phyloP scores from a whole-genome alignment of 2,329 filamentous ascomycete species.

The Alternaria alternata region DNA sequence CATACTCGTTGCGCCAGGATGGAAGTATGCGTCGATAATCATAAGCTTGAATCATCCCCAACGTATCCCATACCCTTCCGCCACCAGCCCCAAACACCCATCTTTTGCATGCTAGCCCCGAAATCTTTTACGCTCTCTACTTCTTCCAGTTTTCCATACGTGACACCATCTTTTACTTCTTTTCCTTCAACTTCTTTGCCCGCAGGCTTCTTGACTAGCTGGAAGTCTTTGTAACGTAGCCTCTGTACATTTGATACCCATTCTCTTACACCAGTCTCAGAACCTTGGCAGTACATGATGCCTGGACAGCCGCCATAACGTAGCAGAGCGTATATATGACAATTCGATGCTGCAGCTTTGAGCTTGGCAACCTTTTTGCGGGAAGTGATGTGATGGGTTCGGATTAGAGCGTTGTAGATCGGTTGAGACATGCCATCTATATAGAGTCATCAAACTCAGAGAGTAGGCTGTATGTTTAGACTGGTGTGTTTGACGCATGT shows the following conservation, averaged over 20 bases:
- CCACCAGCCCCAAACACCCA: slow-evolving; percentile 72
- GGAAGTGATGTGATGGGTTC: slow-evolving; percentile 83
- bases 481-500: not conserved
- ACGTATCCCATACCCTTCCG: slow-evolving; percentile 69
- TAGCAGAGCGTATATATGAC: slow-evolving; percentile 70
- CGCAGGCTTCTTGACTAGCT: slow-evolving; percentile 65
- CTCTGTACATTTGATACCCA: slow-evolving; percentile 72
- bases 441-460: not conserved
- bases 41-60: slow-evolving; percentile 23
- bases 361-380: slow-evolving; percentile 75
- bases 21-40: too few species aligned
- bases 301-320: slow-evolving; percentile 74
- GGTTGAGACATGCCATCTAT: slow-evolving; percentile 30
- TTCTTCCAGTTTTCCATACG: slow-evolving; percentile 59
- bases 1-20: too few species aligned
- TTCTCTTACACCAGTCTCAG: slow-evolving; percentile 62
- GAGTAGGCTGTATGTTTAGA: not conserved
- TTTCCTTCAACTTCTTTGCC: slow-evolving; percentile 27
- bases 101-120: slow-evolving; percentile 66
- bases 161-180: slow-evolving; percentile 3
- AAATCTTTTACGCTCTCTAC: slow-evolving; percentile 71
- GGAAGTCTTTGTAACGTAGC: slow-evolving; percentile 76
- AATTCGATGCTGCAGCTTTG: slow-evolving; percentile 68
- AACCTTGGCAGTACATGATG: slow-evolving; percentile 79
- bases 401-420: slow-evolving; percentile 69